phyloP scores from a whole-genome alignment of 495 filamentous ascomycete species.

The Penicillium alfredii region DNA sequence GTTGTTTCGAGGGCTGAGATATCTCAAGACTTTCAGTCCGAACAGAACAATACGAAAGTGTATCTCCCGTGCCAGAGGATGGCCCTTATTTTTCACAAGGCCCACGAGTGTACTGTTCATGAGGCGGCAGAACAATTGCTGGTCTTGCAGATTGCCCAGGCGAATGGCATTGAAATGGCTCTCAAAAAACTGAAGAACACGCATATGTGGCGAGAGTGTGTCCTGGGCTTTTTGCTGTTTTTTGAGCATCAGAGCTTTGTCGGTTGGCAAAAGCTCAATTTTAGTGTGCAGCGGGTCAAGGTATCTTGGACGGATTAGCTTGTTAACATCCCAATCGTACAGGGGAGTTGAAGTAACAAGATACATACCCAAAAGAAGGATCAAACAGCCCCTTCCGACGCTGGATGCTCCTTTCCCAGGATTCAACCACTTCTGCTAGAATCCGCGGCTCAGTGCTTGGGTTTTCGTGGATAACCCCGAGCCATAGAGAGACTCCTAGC shows the following conservation, averaged over 20 bases:
- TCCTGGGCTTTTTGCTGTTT: slow-evolving; percentile 72
- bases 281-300: slow-evolving; percentile 83
- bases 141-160: slow-evolving; percentile 70
- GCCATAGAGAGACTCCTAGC: slow-evolving; percentile 90
- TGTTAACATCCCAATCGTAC: background rate
- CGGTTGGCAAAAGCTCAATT: slow-evolving; percentile 88
- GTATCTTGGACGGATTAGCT: slow-evolving; percentile 44
- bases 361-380: slow-evolving; percentile 53
- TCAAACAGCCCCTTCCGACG: slow-evolving; percentile 77
- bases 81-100: slow-evolving; percentile 60
- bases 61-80: slow-evolving; percentile 85
- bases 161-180: slow-evolving; percentile 92
- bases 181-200: slow-evolving; percentile 78
- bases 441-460: slow-evolving; percentile 78
- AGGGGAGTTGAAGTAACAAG: background rate
- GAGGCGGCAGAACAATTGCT: slow-evolving; percentile 72
- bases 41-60: slow-evolving; percentile 84
- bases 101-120: slow-evolving; percentile 68
- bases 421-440: slow-evolving; percentile 71
- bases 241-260: slow-evolving; percentile 66
- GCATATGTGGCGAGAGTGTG: slow-evolving; percentile 76
- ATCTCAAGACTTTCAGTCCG: slow-evolving; percentile 65
- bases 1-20: slow-evolving; percentile 56
- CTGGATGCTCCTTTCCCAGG: slow-evolving; percentile 78
- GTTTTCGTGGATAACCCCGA: slow-evolving; percentile 95